Percentiles rank a stretch among this genome's conserved stretches.
Evolutionary conservation across 768 basidiomycete genomes (phyloP).

Genomic region (Suillus tomentosus): DNA sequence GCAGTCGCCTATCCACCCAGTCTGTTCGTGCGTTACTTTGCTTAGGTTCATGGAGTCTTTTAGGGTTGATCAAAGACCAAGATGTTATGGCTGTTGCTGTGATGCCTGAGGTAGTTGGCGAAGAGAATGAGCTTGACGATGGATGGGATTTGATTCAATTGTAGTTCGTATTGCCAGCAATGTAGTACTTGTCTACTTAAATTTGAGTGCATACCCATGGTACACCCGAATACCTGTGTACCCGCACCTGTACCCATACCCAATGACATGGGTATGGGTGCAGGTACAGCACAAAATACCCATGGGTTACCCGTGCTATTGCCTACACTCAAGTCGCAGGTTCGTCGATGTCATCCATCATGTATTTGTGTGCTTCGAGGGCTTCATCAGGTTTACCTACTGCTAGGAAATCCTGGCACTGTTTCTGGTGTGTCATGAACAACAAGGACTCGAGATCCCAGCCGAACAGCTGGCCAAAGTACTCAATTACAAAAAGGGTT

Average conservation of each 20-base stretch:
- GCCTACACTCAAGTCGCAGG: too few species aligned
- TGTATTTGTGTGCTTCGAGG: too few species aligned
- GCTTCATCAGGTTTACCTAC: too few species aligned
- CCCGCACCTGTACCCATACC: not conserved
- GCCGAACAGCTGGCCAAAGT: too few species aligned
- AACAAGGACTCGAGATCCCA: too few species aligned
- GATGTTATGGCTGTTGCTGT: slow-evolving; percentile 21
- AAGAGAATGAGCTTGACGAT: slow-evolving; percentile 11
- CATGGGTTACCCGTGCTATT: slow-evolving; percentile 11
- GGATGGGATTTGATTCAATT: slow-evolving; percentile 16
- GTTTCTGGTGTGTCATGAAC: too few species aligned
- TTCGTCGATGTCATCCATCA: too few species aligned
- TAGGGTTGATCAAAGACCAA: slow-evolving; percentile 29
- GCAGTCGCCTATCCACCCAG: too few species aligned
- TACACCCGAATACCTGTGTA: not conserved
- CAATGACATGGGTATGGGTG: not conserved
- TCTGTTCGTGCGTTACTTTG: too few species aligned
- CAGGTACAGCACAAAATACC: slow-evolving; percentile 7
- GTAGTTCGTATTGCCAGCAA: not conserved
- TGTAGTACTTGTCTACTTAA: not conserved
- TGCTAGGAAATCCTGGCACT: too few species aligned
- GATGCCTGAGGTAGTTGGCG: slow-evolving; percentile 17
- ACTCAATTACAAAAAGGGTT: too few species aligned
- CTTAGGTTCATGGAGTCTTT: too few species aligned
- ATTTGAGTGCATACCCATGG: not conserved